Evolutionary conservation across 495 filamentous ascomycete genomes (phyloP).

Genomic region (Aspergillus ellipticus): DNA sequence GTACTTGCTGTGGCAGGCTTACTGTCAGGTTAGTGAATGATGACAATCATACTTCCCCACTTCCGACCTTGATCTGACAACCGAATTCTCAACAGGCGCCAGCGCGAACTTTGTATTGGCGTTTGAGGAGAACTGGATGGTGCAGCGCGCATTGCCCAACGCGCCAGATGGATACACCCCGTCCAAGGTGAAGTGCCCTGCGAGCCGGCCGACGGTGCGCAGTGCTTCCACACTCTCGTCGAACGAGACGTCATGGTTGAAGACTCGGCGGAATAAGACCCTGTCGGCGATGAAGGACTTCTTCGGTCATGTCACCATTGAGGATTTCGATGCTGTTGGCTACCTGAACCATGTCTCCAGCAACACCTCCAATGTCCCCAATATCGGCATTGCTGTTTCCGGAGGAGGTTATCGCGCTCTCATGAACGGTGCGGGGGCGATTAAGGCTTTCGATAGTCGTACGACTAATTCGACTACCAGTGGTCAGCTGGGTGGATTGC

Average conservation of each 20-base stretch:
- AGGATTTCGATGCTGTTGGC: constrained; percentile 65
- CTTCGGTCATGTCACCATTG: constrained; percentile 67
- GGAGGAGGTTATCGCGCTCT: constrained; percentile 82
- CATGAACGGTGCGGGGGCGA: constrained; percentile 81
- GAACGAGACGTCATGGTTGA: constrained; percentile 68
- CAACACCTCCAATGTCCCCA: constrained; percentile 57
- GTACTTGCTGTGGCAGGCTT: constrained; percentile 26
- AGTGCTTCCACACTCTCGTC: constrained; percentile 55
- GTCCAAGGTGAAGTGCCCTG: constrained; percentile 36
- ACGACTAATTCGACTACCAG: constrained; percentile 58
- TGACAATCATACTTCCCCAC: neutral
- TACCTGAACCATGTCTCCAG: constrained; percentile 61
- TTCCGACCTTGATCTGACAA: neutral
- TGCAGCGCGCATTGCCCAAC: constrained; percentile 39
- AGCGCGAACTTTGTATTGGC: too few relatives aligned
- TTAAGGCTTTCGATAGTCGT: constrained; percentile 80
- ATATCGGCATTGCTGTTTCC: constrained; percentile 57
- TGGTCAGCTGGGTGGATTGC: constrained; percentile 77
- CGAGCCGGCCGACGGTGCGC: constrained; percentile 48
- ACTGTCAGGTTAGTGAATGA: constrained; percentile 29
- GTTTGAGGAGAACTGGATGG: neutral
- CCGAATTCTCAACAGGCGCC: neutral
- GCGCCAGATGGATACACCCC: constrained; percentile 49
- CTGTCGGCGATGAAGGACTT: constrained; percentile 68
- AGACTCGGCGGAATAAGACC: constrained; percentile 48